phyloP scores from a whole-genome alignment of 192 early-diverging fungal genomes.

The Oehlia diaphana region DNA sequence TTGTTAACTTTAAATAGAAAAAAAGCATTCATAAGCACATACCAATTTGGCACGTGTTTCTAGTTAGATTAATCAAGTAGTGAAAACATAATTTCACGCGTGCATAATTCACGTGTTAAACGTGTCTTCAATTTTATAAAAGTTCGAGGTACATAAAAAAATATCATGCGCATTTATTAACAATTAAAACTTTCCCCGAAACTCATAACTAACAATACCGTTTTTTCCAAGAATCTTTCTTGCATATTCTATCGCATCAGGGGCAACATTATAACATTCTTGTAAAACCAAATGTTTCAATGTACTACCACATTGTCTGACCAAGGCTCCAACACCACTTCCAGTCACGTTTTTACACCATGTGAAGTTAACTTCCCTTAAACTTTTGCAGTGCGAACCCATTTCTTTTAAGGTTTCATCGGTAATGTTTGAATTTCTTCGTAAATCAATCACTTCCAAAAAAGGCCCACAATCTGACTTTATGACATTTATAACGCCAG shows the following conservation, averaged over 20 bases:
- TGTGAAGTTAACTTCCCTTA: background rate
- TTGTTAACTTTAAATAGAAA: no score
- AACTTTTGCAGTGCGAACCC: background rate
- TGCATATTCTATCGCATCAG: background rate
- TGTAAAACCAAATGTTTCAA: background rate
- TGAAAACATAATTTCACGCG: no score
- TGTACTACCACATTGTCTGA: background rate
- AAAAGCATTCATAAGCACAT: no score
- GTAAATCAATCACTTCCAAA: constrained; percentile 9
- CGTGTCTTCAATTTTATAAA: no score
- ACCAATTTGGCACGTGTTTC: no score
- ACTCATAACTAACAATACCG: background rate
- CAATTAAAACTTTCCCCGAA: background rate
- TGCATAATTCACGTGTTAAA: no score
- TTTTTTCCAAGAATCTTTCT: background rate
- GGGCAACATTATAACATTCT: background rate
- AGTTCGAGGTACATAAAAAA: no score
- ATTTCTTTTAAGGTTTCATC: background rate
- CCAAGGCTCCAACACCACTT: background rate
- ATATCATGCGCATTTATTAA: no score
- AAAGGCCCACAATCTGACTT: no score
- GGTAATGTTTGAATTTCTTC: constrained; percentile 10
- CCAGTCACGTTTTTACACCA: constrained; percentile 10
- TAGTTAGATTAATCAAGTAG: no score
- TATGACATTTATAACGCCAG: background rate